Evolutionary conservation across 768 basidiomycete species (phyloP).

Genomic region (Lentinula detonsa): DNA sequence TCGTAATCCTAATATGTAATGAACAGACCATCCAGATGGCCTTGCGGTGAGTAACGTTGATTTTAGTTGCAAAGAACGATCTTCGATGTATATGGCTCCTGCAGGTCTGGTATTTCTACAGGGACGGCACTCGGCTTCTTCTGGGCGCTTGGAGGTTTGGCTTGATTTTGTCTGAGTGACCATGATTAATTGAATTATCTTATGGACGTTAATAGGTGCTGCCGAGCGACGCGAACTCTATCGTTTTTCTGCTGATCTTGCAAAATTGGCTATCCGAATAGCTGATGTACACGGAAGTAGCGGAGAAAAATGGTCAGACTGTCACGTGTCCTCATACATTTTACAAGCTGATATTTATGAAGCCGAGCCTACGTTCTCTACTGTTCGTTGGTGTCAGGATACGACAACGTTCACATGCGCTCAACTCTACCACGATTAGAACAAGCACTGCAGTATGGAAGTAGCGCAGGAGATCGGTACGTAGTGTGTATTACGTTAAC

Average conservation of each 20-base stretch:
- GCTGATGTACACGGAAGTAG: slow-evolving; percentile 59
- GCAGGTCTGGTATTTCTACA: slow-evolving; percentile 61
- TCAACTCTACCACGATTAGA: slow-evolving; percentile 55
- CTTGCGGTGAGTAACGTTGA: slow-evolving; percentile 38
- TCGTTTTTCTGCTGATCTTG: slow-evolving; percentile 63
- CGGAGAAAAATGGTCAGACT: slow-evolving; percentile 57
- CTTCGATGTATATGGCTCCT: background rate
- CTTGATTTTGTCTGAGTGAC: background rate
- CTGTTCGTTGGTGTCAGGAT: slow-evolving; percentile 59
- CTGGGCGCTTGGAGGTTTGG: slow-evolving; percentile 58
- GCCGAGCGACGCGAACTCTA: slow-evolving; percentile 60
- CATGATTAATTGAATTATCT: too few species aligned
- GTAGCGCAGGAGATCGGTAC: slow-evolving; percentile 63
- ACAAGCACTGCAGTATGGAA: slow-evolving; percentile 58
- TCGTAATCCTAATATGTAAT: background rate
- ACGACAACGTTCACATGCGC: slow-evolving; percentile 60
- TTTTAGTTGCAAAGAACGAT: background rate
- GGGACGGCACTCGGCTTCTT: slow-evolving; percentile 69
- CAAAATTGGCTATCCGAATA: slow-evolving; percentile 60
- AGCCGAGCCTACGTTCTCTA: slow-evolving; percentile 61
- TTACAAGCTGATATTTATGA: background rate
- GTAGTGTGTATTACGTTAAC: background rate
- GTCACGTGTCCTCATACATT: background rate
- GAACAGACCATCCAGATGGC: slow-evolving; percentile 58
- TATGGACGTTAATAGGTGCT: slow-evolving; percentile 29